These are phyloP conservation scores for Kodamaea alishanica DNA, from an alignment of 1,139 yeast genomes.

Conservation along the genomic window DNA sequence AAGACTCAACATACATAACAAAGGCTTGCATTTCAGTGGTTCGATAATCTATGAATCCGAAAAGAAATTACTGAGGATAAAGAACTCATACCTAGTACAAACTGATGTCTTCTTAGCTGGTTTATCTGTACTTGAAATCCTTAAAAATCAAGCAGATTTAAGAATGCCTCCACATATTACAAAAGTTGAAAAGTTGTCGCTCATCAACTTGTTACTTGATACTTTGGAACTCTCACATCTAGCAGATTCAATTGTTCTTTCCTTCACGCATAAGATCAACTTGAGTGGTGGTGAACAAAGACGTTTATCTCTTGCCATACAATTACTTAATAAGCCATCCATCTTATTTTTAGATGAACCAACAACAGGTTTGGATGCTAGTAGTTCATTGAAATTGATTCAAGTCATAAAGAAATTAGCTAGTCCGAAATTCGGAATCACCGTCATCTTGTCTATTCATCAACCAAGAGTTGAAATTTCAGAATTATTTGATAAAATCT, in stretches of 20 bases:
- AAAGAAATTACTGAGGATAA: conserved; percentile 10
- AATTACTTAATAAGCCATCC: conserved; percentile 21
- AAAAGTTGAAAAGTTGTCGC: conserved; percentile 10
- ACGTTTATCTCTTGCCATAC: conserved; percentile 22
- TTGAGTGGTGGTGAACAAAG: conserved; percentile 25
- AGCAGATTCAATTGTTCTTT: conserved; percentile 13
- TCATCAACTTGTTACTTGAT: conserved; percentile 16
- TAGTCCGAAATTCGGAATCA: conserved; percentile 22
- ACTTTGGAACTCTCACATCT: conserved; percentile 20
- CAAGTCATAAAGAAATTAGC: conserved; percentile 19
- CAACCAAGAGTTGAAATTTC: conserved; percentile 24
- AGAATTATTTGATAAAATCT: conserved; percentile 20
- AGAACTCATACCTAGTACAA: conserved; percentile 22
- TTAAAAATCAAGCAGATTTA: conserved; percentile 21
- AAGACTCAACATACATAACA: conserved; percentile 15
- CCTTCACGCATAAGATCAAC: conserved; percentile 16
- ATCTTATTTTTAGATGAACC: conserved; percentile 25
- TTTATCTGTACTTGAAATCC: conserved; percentile 20
- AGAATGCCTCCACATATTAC: conserved; percentile 16
- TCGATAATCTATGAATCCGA: conserved; percentile 38
- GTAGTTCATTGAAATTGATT: conserved; percentile 20
- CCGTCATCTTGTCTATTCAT: conserved; percentile 23
- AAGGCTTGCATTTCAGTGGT: conserved; percentile 30
- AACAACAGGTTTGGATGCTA: conserved; percentile 26
- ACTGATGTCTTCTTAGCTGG: conserved; percentile 23